Base-by-base conservation (phyloP, 805 yeast species). In the Pichia cephalocereana region DNA sequence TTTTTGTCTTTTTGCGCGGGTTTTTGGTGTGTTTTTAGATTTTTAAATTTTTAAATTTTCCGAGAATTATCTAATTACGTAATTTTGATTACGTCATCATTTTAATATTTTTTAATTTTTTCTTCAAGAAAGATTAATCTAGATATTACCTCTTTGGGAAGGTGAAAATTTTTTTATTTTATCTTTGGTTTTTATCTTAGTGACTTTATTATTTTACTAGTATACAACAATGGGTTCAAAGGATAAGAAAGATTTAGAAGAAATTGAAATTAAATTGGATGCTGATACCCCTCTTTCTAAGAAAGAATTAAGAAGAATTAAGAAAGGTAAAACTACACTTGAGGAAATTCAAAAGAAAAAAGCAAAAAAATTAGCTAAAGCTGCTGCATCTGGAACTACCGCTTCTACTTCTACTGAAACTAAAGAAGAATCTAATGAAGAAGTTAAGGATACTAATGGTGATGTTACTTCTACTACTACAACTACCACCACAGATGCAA, bases 231-330 rank as follows among this genome's bases (percentile, higher is more conserved):
- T 34, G 37, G 9, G 15, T 14, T 9, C 37, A 12, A 34, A 34
- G 5, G 32, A 30, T 12, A 30, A 23, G 6, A 23, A 10, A 34
- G 37, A 34, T 4, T 14, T 28, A 9, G 48, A 32, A 8, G 87
- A 82, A 59, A 73, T 85, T 45, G 86, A 80, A 55, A 83, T 85
- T 51, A 85, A 84, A 59, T 68, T 85, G 46, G 68, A 70, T 26
- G 84, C 80, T 43, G 80, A 87, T 7, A 77, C 84, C 14, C 97
- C 99, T 1, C 70, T 90, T 44, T 89, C 96, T 12, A 90, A 87
- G 65, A 91, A 93, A 65, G 96, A 91, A 66, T 83, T 84, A 59
- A 83, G 98, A 69, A 69, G 82, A 55, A 68, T 85, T 55, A 91
- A 93, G 67, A 83, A 83, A 63, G 89, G 89, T 52, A 80, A 85